Evolutionary conservation across 2,329 filamentous ascomycete species (phyloP), one percentile per base, ranked within the genome.

Genomic region (Davidsoniella neocaledoniae): DNA sequence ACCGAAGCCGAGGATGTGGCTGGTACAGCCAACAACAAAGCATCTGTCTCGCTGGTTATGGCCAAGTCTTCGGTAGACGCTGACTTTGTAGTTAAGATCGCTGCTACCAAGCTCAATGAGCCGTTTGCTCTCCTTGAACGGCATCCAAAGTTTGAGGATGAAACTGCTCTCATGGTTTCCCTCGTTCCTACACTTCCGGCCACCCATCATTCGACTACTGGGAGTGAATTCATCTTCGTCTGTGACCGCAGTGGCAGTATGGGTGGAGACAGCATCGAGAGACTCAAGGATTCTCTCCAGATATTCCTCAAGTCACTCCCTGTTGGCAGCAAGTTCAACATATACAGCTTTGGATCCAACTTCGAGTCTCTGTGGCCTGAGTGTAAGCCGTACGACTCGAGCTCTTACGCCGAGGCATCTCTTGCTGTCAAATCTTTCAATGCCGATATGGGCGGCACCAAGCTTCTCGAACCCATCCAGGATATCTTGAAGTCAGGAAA

Each of bases 231-330:
- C 19, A 74, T 86, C 16, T 86, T 87, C 55, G 64, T 87, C 4
- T 81, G 78, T 50, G 83, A 87, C 59, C 72, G 81, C 47, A 83
- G 79, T 50, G 81, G 79, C 0, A 83, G 78, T 52, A 83, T 83
- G 79, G 23, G 40, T 0, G 33, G 42, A 1, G 58, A 61, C 0
- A 73, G 71, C 38, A 81, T 81, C 1, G 54, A 56, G 0, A 69
- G 76, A 29, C 66, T 80, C 2, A 63, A 69, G 21, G 62, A 69
- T 1, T 77, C 78, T 0, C 64, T 83, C 19, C 68, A 72, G 4
- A 65, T 83, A 19, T 83, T 83, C 56, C 63, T 83, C 51, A 81
- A 79, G 58, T 81, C 77, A 0, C 64, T 84, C 2, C 78, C 78
- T 0, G 56, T 78, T 1, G 76, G 77, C 4, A 67, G 74, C 54